Conservation (phyloP, 306 rosid species). For the Vigna mungo region DNA sequence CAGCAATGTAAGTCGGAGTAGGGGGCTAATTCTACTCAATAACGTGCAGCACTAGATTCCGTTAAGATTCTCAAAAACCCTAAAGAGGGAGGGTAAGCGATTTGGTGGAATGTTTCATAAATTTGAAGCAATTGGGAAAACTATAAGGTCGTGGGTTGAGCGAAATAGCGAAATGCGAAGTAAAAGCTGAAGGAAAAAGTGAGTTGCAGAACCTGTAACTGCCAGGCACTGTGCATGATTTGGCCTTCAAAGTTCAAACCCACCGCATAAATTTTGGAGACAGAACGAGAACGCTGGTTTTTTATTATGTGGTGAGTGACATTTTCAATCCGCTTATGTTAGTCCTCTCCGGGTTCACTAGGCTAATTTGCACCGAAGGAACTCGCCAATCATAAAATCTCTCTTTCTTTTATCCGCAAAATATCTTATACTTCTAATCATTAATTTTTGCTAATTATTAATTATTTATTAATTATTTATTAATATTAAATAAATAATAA, state of each 20-base stretch:
- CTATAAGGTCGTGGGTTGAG: constrained; percentile 37
- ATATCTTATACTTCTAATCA: background rate
- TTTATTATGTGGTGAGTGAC: constrained; percentile 45
- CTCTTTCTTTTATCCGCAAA: background rate
- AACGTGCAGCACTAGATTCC: constrained; percentile 39
- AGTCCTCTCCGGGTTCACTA: background rate
- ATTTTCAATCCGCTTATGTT: constrained; percentile 30
- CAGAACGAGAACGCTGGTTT: constrained; percentile 44
- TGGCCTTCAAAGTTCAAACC: constrained; percentile 60
- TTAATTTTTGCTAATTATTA: background rate
- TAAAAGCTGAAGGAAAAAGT: constrained; percentile 45
- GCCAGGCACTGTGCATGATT: constrained; percentile 54
- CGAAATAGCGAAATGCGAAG: constrained; percentile 35
- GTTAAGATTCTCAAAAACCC: constrained; percentile 63
- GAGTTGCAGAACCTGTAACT: constrained; percentile 57
- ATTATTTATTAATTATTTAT: background rate
- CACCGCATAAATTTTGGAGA: constrained; percentile 32
- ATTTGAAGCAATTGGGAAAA: constrained; percentile 33
- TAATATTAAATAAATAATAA: too few species aligned
- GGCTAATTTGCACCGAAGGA: constrained; percentile 45
- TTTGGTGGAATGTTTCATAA: constrained; percentile 47
- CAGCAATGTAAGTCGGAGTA: constrained; percentile 40
- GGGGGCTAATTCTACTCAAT: constrained; percentile 49
- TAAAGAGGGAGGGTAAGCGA: constrained; percentile 48
- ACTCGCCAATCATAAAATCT: background rate